phyloP scores from a whole-genome alignment of 2,329 filamentous ascomycete species.

The Colletotrichum incanum region DNA sequence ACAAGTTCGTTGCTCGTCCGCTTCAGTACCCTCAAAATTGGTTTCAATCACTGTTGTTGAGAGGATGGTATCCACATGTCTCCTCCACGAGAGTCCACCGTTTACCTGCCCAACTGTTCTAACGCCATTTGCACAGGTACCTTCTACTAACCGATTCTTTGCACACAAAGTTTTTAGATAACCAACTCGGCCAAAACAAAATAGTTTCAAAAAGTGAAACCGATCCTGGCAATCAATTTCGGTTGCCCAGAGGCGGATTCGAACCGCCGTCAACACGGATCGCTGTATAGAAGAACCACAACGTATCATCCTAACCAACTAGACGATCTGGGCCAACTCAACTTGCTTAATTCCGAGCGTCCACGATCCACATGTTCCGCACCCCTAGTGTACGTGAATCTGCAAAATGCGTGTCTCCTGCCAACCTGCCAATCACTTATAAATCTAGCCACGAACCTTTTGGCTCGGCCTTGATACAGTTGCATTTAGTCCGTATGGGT shows the following conservation, averaged over 20 bases:
- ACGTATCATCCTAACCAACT: constrained; percentile 18
- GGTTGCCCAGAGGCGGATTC: constrained; percentile 13
- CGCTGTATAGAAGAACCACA: constrained; percentile 18
- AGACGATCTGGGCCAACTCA: constrained; percentile 1
- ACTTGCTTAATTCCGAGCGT: not conserved
- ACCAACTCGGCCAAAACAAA: not conserved
- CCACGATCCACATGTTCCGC: not conserved
- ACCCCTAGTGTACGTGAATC: not conserved
- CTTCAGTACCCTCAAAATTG: not conserved
- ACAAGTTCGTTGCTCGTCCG: not conserved
- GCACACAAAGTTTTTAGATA: not conserved
- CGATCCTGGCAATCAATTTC: accelerated
- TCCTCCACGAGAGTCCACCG: not conserved
- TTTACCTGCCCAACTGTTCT: not conserved
- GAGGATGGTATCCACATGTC: not conserved
- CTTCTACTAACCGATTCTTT: not conserved
- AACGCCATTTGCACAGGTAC: too few species aligned
- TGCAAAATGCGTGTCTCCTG: too few species aligned
- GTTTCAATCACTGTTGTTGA: not conserved
- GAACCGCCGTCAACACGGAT: constrained; percentile 17
- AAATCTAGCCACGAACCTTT: not conserved
- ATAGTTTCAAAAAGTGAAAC: not conserved
- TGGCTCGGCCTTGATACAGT: not conserved
- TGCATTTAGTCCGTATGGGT: too few species aligned
- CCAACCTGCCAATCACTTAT: not conserved